Conservation (phyloP, 192 early-diverging fungal genomes). For the Backusella westeae region DNA sequence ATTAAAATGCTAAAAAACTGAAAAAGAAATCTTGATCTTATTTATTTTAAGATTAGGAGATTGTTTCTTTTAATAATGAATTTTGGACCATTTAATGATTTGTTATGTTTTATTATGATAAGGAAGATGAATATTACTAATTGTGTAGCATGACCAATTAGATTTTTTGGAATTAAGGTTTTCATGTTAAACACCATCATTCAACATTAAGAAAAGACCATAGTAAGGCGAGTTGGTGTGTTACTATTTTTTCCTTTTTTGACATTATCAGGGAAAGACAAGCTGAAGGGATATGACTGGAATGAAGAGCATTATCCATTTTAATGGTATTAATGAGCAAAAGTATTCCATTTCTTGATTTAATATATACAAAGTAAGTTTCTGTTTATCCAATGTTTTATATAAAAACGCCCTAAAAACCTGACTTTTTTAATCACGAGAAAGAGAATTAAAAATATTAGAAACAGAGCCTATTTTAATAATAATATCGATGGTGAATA, state of each 20-base stretch:
- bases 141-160: background rate
- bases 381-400: too few relatives aligned
- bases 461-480: background rate
- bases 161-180: too few relatives aligned
- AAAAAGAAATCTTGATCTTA: background rate
- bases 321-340: background rate
- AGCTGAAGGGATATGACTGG: background rate
- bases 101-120: background rate
- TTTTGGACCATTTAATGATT: background rate
- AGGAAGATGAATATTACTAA: background rate
- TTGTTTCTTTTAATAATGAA: background rate
- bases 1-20: background rate
- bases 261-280: background rate
- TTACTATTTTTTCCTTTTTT: background rate
- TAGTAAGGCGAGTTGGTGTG: background rate
- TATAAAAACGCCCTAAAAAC: too few relatives aligned
- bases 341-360: background rate
- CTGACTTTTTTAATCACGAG: background rate
- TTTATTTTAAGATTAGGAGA: background rate
- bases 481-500: background rate
- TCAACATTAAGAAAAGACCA: too few relatives aligned
- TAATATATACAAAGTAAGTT: background rate
- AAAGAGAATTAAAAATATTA: background rate
- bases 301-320: background rate
- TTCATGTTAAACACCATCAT: too few relatives aligned